A percentile compares a stretch with the other conserved stretches of the same genome.
Conservation (phyloP, 176 grass and related monocot genomes). For the Phoenix roebelenii region DNA sequence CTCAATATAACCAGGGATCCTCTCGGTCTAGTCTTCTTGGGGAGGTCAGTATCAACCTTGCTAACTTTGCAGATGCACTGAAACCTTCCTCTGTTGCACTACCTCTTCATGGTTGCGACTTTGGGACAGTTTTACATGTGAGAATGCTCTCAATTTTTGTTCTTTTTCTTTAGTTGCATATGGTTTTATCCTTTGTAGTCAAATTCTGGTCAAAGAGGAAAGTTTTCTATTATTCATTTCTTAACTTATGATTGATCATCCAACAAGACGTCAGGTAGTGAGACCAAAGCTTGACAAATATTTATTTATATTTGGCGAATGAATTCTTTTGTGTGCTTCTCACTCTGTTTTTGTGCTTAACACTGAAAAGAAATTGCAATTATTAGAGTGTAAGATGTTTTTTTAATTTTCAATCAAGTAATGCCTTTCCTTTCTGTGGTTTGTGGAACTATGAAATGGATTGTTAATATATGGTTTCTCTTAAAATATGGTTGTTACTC, state of each 20-base stretch:
- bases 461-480: too few relatives aligned
- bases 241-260: too few relatives aligned
- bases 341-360: neutral
- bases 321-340: neutral
- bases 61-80: constrained; percentile 87
- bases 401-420: too few relatives aligned
- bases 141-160: constrained; percentile 14
- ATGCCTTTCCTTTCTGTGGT: too few relatives aligned
- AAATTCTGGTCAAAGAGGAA: too few relatives aligned
- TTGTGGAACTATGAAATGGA: too few relatives aligned
- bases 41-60: constrained; percentile 93
- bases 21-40: constrained; percentile 88
- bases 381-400: neutral
- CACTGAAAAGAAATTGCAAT: neutral
- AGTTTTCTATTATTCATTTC: too few relatives aligned
- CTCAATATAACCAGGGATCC: constrained; percentile 59
- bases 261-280: too few relatives aligned
- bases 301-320: neutral
- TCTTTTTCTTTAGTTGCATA: neutral
- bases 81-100: constrained; percentile 71
- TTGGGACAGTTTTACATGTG: constrained; percentile 85
- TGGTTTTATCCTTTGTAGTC: too few relatives aligned
- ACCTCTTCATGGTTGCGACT: constrained; percentile 85
- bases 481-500: too few relatives aligned
- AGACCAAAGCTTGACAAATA: too few relatives aligned